Percentiles rank a stretch among this genome's conserved stretches.
Evolutionary conservation across 2,329 filamentous ascomycete species (phyloP).

Genomic region (Hypoxylon sp.): DNA sequence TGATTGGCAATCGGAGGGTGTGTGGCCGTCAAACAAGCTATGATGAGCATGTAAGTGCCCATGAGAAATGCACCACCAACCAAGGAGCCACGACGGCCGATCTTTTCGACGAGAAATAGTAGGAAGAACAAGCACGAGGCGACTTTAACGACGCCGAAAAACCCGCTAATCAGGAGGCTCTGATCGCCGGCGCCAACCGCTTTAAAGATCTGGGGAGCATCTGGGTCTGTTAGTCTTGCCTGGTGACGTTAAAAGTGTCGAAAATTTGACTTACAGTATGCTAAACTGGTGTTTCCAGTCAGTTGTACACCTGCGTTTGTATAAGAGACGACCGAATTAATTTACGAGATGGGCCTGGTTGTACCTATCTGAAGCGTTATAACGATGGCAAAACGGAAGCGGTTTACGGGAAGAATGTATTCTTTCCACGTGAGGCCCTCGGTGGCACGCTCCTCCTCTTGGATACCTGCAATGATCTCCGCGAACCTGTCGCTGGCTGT

Average conservation of each 20-base stretch:
- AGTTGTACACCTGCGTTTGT: constrained; percentile 57
- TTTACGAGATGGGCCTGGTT: constrained; percentile 11
- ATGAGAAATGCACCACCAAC: constrained; percentile 65
- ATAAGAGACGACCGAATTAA: constrained; percentile 4
- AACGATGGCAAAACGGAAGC: constrained; percentile 64
- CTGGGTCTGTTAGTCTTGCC: constrained; percentile 46
- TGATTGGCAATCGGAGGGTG: constrained; percentile 57
- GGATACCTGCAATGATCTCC: constrained; percentile 62
- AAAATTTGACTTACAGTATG: constrained; percentile 58
- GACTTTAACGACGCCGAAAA: constrained; percentile 68
- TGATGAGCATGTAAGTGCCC: constrained; percentile 68
- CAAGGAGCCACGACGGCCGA: constrained; percentile 65
- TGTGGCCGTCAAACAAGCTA: constrained; percentile 63
- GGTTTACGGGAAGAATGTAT: constrained; percentile 62
- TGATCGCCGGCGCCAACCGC: constrained; percentile 64
- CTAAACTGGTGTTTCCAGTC: constrained; percentile 66
- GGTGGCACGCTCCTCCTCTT: constrained; percentile 62
- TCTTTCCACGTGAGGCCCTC: constrained; percentile 64
- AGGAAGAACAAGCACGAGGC: constrained; percentile 63
- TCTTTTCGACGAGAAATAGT: constrained; percentile 64
- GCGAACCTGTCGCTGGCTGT: constrained; percentile 52
- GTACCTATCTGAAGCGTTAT: constrained; percentile 65
- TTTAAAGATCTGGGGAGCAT: constrained; percentile 66
- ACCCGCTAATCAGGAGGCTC: constrained; percentile 65
- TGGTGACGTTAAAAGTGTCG: too few relatives aligned